Evolutionary conservation across 2,329 filamentous ascomycete species (phyloP), one percentile per base, ranked within the genome.

Genomic region (Neofusicoccum kwambonambiense): DNA sequence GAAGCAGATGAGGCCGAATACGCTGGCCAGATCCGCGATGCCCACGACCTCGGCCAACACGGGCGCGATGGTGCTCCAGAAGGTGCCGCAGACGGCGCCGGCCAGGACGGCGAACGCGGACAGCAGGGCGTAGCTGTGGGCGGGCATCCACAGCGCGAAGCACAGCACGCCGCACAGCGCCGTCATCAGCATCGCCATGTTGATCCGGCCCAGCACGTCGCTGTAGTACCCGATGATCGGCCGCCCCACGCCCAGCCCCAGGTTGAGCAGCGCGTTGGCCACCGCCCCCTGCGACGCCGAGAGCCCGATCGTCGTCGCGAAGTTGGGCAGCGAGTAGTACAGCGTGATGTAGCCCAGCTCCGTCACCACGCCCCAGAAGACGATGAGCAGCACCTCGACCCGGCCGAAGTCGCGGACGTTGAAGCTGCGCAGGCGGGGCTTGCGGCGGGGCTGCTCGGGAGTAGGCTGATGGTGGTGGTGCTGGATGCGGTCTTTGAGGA

Each of bases 121-220:
- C 3, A 79, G 71, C 13, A 81, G 67, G 1, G 75, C 80, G 64
- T 76, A 83, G 7, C 70, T 74, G 2, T 70, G 74, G 4, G 80
- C 78, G 3, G 80, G 80, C 2, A 83, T 73, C 83, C 83, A 85
- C 27, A 84, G 73, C 0, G 74, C 78, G 66, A 81, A 80, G 60
- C 76, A 72, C 2, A 73, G 58, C 5, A 83, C 15, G 22, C 73
- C 73, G 61, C 61, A 64, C 2, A 64, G 50, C 27, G 19, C 15
- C 0, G 79, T 83, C n/a, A 79, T 67, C 5, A 70, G 41, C 8
- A 74, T 77, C 6, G 82, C 79, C 7, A 77, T 74, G 54, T 80
- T 73, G 61, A 83, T 78, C 9, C 81, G 71, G 15, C 80, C 79
- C 68, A 74, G 80, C 15, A 73, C 66, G 72, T 84, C 83, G 67